These are phyloP conservation scores for Alternaria viburni DNA, from an alignment of 2,329 filamentous ascomycete genomes.

Conservation along the genomic window DNA sequence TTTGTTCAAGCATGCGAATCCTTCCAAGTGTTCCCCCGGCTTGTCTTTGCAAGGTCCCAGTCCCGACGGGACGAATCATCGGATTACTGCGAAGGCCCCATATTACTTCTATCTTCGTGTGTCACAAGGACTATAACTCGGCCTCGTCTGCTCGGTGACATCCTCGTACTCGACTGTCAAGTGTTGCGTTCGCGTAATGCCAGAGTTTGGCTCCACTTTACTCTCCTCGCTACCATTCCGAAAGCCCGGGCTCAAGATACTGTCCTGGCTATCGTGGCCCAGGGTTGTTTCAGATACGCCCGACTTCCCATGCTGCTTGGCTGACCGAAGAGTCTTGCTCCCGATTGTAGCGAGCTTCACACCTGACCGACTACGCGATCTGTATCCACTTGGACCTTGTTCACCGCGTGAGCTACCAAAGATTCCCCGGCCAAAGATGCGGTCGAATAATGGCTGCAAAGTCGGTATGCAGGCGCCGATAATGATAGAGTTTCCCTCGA, in stretches of 20 bases:
- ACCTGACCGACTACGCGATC: neutral
- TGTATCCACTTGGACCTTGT: neutral
- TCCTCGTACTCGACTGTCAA: neutral
- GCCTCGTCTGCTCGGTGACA: neutral
- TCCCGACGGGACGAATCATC: neutral
- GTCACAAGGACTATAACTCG: neutral
- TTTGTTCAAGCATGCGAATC: neutral
- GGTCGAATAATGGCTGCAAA: neutral
- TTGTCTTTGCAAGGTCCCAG: neutral
- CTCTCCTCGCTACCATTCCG: neutral
- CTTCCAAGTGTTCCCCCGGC: neutral
- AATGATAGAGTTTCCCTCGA: conserved; percentile 1
- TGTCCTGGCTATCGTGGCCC: neutral
- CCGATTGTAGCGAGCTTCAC: neutral
- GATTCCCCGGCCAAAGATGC: neutral
- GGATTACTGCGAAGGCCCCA: neutral
- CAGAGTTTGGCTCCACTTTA: neutral
- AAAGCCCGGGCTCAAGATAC: neutral
- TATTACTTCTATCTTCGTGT: neutral
- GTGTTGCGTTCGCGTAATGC: neutral
- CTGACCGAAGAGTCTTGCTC: neutral
- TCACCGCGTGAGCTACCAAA: neutral
- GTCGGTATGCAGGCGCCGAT: conserved; percentile 5
- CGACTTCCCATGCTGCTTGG: neutral
- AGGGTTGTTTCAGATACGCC: neutral